These are phyloP conservation scores for Dichotomocladium elegans DNA, from an alignment of 371 early-diverging fungal species.

Conservation along the genomic window DNA sequence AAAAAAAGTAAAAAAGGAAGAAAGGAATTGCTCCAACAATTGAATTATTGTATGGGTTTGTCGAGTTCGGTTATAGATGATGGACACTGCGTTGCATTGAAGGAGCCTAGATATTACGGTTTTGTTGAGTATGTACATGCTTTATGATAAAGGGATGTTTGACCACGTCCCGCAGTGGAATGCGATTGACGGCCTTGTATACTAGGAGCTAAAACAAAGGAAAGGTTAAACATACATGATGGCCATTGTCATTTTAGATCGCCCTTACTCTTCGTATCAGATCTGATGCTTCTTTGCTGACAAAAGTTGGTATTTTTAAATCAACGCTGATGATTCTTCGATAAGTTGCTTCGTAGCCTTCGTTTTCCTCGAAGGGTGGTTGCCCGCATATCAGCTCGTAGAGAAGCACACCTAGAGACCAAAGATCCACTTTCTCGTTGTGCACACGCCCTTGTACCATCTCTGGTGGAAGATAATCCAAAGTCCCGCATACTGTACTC, in stretches of 20 bases:
- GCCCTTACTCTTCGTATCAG: slow-evolving; percentile 72
- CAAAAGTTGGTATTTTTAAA: slow-evolving; percentile 74
- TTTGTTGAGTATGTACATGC: too few species aligned
- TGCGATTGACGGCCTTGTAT: neutral
- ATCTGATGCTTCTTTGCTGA: slow-evolving; percentile 86
- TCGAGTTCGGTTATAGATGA: too few species aligned
- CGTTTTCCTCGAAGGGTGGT: slow-evolving; percentile 93
- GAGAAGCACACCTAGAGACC: slow-evolving; percentile 84
- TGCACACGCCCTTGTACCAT: slow-evolving; percentile 76
- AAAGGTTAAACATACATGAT: neutral
- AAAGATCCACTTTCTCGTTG: slow-evolving; percentile 77
- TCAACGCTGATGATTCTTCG: slow-evolving; percentile 83
- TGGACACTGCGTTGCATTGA: too few species aligned
- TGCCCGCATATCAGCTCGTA: slow-evolving; percentile 96
- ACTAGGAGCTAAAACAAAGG: neutral
- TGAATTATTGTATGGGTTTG: too few species aligned
- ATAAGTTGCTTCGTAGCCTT: slow-evolving; percentile 65
- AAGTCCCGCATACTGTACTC: slow-evolving; percentile 94
- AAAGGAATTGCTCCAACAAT: too few species aligned
- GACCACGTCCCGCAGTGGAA: neutral
- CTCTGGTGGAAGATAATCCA: slow-evolving; percentile 98
- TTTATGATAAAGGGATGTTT: slow-evolving; percentile 3
- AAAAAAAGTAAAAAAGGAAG: too few species aligned
- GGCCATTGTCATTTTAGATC: neutral
- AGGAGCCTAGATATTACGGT: too few species aligned